Evolutionary conservation across 106 monocot species (phyloP), one percentile per base, ranked within the genome.

Genomic region (Cymbidium sinense): DNA sequence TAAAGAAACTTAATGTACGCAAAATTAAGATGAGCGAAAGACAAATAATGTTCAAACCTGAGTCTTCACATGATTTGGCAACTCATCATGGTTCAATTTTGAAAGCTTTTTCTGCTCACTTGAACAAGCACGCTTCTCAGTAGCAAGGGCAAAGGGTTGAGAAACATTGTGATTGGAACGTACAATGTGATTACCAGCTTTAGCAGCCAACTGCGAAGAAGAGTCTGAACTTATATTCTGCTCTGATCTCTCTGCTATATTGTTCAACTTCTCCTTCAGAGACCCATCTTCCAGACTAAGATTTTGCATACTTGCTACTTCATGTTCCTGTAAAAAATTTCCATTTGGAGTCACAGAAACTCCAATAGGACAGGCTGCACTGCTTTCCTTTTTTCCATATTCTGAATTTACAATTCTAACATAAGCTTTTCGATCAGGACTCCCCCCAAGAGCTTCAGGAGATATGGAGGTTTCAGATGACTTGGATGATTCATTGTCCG

Each of bases 131-230:
- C 70, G 83, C 61, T 81, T 89, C 28, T 84, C 84, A 75, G 81
- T 89, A 74, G 83, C 83, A 83, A 81, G 76, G 47, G 81, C 64
- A 76, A 84, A 79, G 23, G 79, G 81, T 74, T 81, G 87, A 37
- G 78, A 77, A 71, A 85, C 72, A 43, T 83, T 80, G 70, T 80
- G 50, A n/a, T 78, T 76, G 23, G 78, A 71, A 18, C 31, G 71
- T 50, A 12, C 79, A 71, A 47, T 70, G 41, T 25, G 79, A 86
- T 77, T 39, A 54, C 64, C 73, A 70, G 74, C 27, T 65, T 71
- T 86, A 50, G 73, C 31, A 36, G 70, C 31, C 19, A 79, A 64
- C 50, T 85, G 82, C 17, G 51, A 58, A 21, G 84, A n/a, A 50
- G 76, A 67, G 35, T 65, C 82, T n/a, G 34, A 55, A 41, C 44